A percentile compares a stretch with the other conserved stretches of the same genome.
Conservation (phyloP, 345 rosid genomes). For the Limnanthes douglasii region DNA sequence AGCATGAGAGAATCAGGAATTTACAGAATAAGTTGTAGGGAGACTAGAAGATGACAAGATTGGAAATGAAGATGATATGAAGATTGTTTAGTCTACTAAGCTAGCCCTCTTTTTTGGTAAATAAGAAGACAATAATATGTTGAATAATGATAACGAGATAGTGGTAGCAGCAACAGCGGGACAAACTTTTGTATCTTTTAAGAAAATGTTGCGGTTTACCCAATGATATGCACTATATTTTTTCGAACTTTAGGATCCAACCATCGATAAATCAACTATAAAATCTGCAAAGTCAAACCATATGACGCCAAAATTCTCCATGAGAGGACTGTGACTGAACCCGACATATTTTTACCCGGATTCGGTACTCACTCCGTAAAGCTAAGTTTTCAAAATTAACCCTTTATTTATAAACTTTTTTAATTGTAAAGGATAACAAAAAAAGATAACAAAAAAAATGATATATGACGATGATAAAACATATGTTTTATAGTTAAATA, state of each 20-base stretch:
- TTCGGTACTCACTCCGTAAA: too few species aligned
- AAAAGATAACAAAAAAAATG: too few species aligned
- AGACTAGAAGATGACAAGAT: constrained; percentile 86
- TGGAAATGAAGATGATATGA: constrained; percentile 68
- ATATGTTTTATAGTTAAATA: too few species aligned
- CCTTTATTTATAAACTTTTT: too few species aligned
- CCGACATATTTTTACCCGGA: too few species aligned
- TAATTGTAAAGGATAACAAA: too few species aligned
- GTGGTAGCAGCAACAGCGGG: constrained; percentile 92
- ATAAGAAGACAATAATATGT: constrained; percentile 81
- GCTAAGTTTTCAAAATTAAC: too few species aligned
- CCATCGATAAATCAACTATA: constrained; percentile 54
- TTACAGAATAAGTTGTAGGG: constrained; percentile 84
- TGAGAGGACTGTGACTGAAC: too few species aligned
- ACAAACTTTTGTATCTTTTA: constrained; percentile 72
- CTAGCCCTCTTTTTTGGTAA: constrained; percentile 37
- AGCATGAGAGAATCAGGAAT: constrained; percentile 97
- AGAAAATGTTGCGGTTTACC: constrained; percentile 80
- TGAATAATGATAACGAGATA: constrained; percentile 89
- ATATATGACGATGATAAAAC: too few species aligned
- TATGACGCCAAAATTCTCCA: too few species aligned
- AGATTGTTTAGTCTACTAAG: constrained; percentile 60
- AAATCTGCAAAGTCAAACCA: too few species aligned
- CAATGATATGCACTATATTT: constrained; percentile 83
- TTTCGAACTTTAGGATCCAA: constrained; percentile 92